A percentile compares a stretch with the other conserved stretches of the same genome.
Evolutionary conservation across 2,329 filamentous ascomycete species (phyloP).

Genomic region (Geosmithia flava): DNA sequence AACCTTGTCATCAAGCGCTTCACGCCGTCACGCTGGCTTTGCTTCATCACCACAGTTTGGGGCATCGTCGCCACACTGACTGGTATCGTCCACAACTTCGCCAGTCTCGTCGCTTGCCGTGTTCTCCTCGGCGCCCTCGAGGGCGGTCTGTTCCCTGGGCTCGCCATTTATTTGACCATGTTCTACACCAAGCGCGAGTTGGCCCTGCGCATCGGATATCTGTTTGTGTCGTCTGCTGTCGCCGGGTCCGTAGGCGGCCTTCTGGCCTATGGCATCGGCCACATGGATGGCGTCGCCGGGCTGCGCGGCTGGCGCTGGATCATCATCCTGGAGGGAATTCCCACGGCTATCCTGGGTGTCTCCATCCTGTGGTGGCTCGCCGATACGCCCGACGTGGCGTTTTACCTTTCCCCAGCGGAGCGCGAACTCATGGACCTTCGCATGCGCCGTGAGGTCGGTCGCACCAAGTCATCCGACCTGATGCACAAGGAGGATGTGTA

Average conservation of each 20-base stretch:
- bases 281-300: conserved; percentile 21
- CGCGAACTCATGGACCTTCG: conserved; percentile 18
- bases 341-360: conserved; percentile 18
- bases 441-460: conserved; percentile 14
- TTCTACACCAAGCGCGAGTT: conserved; percentile 43
- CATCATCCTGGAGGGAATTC: conserved; percentile 35
- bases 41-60: conserved; percentile 6
- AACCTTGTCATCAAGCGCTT: conserved; percentile 27
- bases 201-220: conserved; percentile 25
- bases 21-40: conserved; percentile 14
- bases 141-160: conserved; percentile 30
- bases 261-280: conserved; percentile 18
- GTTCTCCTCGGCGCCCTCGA: conserved; percentile 32
- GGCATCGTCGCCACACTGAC: conserved; percentile 25
- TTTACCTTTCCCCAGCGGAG: conserved; percentile 42
- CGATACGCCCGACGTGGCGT: conserved; percentile 31
- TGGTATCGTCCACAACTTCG: conserved; percentile 24
- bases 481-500: conserved; percentile 41
- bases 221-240: conserved; percentile 28
- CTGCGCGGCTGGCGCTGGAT: conserved; percentile 39
- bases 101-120: conserved; percentile 28
- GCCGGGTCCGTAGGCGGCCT: conserved; percentile 15
- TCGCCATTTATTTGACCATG: conserved; percentile 26
- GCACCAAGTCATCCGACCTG: conserved; percentile 12
- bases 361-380: conserved; percentile 15